These are phyloP conservation scores for Saccharomycopsis sp. DNA, from an alignment of 805 yeast genomes.

Conservation along the genomic window DNA sequence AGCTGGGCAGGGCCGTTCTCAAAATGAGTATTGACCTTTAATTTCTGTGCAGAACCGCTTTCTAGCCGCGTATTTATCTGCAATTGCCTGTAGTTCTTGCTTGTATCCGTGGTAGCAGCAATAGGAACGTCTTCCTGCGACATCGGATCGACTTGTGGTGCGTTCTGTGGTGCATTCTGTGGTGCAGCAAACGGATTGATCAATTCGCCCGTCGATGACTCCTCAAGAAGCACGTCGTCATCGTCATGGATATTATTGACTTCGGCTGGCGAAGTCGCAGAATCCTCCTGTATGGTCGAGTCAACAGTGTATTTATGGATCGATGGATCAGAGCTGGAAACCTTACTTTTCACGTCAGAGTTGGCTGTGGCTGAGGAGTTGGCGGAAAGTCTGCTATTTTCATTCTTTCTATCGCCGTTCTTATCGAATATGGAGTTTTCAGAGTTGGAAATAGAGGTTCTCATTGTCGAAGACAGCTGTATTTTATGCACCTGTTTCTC, in stretches of 20 bases:
- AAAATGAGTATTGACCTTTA: too few relatives aligned
- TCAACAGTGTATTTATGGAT: neutral
- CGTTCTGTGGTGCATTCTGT: neutral
- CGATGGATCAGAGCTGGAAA: neutral
- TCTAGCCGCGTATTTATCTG: neutral
- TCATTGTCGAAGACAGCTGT: conserved; percentile 4
- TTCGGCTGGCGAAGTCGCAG: too few relatives aligned
- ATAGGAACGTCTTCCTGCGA: neutral
- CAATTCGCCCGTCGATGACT: too few relatives aligned
- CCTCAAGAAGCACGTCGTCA: conserved; percentile 2
- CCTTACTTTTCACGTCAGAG: neutral
- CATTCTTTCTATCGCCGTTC: neutral
- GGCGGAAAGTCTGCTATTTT: conserved; percentile 3
- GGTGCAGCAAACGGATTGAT: neutral
- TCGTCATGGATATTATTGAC: too few relatives aligned
- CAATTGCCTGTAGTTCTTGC: neutral
- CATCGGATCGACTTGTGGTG: neutral
- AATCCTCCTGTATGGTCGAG: conserved; percentile 3
- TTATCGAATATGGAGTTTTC: conserved; percentile 14
- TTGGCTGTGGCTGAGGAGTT: conserved; percentile 7
- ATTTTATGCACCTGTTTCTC: neutral
- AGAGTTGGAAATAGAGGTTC: conserved; percentile 16
- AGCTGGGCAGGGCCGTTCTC: too few relatives aligned
- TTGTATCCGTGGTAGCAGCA: neutral
- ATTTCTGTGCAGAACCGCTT: neutral